Conservation (phyloP, 2,329 filamentous ascomycete species). For the Tolypocladium cylindrosporum region DNA sequence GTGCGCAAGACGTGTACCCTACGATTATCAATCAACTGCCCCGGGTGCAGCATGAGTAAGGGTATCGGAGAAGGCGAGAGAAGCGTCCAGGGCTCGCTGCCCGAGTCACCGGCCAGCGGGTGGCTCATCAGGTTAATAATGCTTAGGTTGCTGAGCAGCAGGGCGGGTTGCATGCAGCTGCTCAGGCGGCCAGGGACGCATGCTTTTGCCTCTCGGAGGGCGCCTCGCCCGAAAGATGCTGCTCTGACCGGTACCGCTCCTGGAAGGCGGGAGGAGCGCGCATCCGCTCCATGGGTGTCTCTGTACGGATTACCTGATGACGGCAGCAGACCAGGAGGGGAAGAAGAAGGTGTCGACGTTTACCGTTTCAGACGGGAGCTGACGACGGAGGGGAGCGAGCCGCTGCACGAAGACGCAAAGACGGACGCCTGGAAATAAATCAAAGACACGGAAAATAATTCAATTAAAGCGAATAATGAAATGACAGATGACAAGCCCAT, state of each 20-base stretch:
- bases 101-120: background rate
- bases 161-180: constrained; percentile 7
- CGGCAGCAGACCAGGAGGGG: no score
- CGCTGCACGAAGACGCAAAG: background rate
- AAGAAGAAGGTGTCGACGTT: background rate
- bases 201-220: background rate
- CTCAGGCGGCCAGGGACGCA: constrained; percentile 11
- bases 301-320: no score
- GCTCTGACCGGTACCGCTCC: background rate
- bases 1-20: background rate
- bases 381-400: background rate
- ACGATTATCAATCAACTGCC: background rate
- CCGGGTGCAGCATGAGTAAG: background rate
- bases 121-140: background rate
- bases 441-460: background rate
- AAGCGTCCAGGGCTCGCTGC: background rate
- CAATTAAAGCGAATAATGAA: background rate
- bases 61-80: background rate
- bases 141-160: background rate
- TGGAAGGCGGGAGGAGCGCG: background rate
- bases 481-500: background rate
- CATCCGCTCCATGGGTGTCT: no score
- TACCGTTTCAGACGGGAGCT: background rate
- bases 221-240: background rate
- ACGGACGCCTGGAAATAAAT: background rate